phyloP scores from a whole-genome alignment of 164 flowering plant genomes.

The Malania oleifera region DNA sequence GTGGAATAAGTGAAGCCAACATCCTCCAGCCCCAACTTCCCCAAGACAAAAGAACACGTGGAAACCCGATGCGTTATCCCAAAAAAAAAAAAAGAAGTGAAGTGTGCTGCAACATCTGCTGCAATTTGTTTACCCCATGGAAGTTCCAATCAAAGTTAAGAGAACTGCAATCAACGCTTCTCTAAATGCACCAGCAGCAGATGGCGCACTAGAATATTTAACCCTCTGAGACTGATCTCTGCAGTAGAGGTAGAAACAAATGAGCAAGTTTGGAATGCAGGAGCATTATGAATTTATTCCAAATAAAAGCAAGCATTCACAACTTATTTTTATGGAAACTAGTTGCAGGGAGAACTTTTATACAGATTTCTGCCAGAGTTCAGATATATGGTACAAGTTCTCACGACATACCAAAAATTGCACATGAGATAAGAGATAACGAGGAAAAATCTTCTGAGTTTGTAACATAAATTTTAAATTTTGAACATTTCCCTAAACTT shows the following conservation, averaged over 20 bases:
- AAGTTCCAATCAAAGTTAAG: conserved; percentile 18
- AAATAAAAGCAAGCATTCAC: background rate
- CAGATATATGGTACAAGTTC: too few species aligned
- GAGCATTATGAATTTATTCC: background rate
- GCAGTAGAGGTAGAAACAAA: conserved; percentile 17
- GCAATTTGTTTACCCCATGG: conserved; percentile 17
- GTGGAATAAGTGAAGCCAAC: too few species aligned
- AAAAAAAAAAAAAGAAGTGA: too few species aligned
- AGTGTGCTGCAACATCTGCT: too few species aligned
- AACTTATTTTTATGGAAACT: background rate
- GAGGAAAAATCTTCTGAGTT: too few species aligned
- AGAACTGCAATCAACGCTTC: conserved; percentile 24
- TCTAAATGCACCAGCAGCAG: conserved; percentile 13
- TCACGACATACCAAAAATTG: too few species aligned
- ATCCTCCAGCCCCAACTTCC: too few species aligned
- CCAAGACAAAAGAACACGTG: too few species aligned
- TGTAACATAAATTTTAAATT: background rate
- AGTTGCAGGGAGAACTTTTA: too few species aligned
- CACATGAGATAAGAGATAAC: too few species aligned
- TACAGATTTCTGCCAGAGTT: too few species aligned
- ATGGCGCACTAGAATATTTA: conserved; percentile 42
- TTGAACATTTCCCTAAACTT: background rate
- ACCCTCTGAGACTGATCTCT: conserved; percentile 63
- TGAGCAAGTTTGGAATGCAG: background rate
- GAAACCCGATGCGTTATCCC: too few species aligned